A percentile compares a stretch with the other conserved stretches of the same genome.
phyloP scores from a whole-genome alignment of 2,329 filamentous ascomycete species.

The Pseudogymnoascus pannorum region DNA sequence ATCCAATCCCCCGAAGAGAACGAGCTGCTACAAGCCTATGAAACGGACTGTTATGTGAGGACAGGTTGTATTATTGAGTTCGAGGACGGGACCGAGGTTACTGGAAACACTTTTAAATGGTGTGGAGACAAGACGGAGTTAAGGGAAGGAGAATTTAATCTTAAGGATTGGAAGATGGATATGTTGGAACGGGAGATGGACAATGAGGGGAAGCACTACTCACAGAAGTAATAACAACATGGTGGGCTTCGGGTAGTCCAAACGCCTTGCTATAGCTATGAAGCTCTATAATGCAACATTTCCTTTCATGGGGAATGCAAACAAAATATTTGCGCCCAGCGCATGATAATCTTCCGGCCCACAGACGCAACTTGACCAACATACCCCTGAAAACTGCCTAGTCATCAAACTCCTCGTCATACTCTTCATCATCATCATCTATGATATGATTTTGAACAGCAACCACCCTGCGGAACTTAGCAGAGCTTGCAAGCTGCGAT shows the following conservation, averaged over 20 bases:
- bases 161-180: conserved; percentile 17
- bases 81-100: conserved; percentile 16
- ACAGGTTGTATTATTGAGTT: conserved; percentile 16
- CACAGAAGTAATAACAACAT: not conserved
- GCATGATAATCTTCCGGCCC: not conserved
- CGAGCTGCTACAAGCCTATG: conserved; percentile 14
- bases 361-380: not conserved
- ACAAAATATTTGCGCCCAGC: not conserved
- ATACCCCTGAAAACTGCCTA: not conserved
- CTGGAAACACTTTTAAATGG: conserved; percentile 15
- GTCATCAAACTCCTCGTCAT: not conserved
- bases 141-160: conserved; percentile 15
- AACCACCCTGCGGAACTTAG: not conserved
- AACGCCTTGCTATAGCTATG: not conserved
- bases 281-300: not conserved
- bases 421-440: not conserved
- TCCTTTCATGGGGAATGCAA: not conserved
- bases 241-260: not conserved
- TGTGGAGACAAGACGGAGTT: conserved; percentile 11
- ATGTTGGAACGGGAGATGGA: conserved; percentile 13
- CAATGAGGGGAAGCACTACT: not conserved
- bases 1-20: conserved; percentile 1
- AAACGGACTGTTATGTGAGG: conserved; percentile 14
- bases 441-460: not conserved
- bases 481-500: not conserved